Conservation (phyloP, 2,329 filamentous ascomycete species). For the Knufia petricola region DNA sequence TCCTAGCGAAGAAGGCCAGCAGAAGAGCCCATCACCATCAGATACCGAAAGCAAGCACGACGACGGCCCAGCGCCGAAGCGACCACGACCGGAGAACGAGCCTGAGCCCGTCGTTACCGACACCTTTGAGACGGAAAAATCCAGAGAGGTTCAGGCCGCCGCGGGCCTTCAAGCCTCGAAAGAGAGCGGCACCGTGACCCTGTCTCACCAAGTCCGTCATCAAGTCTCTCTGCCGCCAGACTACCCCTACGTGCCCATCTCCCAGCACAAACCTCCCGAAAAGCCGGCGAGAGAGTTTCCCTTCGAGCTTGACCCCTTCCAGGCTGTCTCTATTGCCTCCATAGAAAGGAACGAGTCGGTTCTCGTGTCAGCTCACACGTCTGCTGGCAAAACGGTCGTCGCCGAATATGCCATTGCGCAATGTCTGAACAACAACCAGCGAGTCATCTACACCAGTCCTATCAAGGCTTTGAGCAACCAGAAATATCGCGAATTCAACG, state of each 20-base stretch:
- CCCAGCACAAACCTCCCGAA: constrained; percentile 81
- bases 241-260: constrained; percentile 91
- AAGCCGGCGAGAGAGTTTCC: constrained; percentile 74
- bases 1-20: neutral
- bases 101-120: constrained; percentile 79
- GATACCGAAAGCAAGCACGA: constrained; percentile 19
- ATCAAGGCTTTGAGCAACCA: constrained; percentile 99
- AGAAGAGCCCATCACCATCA: constrained; percentile 6
- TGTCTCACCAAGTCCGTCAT: constrained; percentile 97
- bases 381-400: constrained; percentile 95
- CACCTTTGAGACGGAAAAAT: constrained; percentile 88
- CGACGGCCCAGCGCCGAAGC: constrained; percentile 37
- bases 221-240: constrained; percentile 91
- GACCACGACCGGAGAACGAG: constrained; percentile 47
- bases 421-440: constrained; percentile 91
- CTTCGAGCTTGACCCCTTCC: constrained; percentile 94
- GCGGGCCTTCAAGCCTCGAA: constrained; percentile 56
- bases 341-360: constrained; percentile 96
- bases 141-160: constrained; percentile 75
- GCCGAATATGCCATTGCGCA: constrained; percentile 98
- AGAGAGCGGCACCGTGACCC: constrained; percentile 61
- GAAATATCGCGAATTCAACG: constrained; percentile 93
- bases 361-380: constrained; percentile 91
- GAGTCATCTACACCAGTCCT: constrained; percentile 97
- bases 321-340: constrained; percentile 85